Conservation (phyloP, 169 alveolate species). For the Fabrea salina region DNA sequence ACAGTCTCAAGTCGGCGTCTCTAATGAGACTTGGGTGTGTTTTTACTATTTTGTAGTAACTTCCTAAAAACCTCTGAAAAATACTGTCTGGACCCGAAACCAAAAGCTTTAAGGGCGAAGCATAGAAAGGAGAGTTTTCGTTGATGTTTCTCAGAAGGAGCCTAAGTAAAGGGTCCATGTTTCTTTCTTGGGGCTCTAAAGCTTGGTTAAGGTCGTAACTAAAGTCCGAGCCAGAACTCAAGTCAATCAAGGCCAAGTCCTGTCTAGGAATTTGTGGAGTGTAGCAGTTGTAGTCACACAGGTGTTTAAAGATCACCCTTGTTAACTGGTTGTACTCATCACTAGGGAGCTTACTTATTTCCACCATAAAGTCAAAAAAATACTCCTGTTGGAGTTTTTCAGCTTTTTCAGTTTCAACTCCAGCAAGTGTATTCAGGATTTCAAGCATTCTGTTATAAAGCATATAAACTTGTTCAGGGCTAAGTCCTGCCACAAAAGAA, state of each 20-base stretch:
- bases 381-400: not conserved
- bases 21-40: not conserved
- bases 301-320: not conserved
- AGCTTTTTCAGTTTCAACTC: not conserved
- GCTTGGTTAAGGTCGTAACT: not conserved
- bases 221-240: not conserved
- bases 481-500: slow-evolving; percentile 9
- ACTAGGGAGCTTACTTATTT: not conserved
- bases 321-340: slow-evolving; percentile 3
- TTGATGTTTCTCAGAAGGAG: not conserved
- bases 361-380: not conserved
- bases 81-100: slow-evolving; percentile 6
- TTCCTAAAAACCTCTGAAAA: slow-evolving; percentile 6
- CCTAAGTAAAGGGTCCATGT: not conserved
- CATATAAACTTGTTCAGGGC: slow-evolving; percentile 3
- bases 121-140: not conserved
- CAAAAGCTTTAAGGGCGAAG: not conserved
- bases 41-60: not conserved
- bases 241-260: not conserved
- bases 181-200: not conserved
- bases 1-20: not conserved
- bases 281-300: not conserved
- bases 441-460: not conserved
- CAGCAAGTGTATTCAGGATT: not conserved
- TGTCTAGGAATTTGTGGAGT: not conserved